Conservation (phyloP, 305 asterid species). For the Rubia peregrina region DNA sequence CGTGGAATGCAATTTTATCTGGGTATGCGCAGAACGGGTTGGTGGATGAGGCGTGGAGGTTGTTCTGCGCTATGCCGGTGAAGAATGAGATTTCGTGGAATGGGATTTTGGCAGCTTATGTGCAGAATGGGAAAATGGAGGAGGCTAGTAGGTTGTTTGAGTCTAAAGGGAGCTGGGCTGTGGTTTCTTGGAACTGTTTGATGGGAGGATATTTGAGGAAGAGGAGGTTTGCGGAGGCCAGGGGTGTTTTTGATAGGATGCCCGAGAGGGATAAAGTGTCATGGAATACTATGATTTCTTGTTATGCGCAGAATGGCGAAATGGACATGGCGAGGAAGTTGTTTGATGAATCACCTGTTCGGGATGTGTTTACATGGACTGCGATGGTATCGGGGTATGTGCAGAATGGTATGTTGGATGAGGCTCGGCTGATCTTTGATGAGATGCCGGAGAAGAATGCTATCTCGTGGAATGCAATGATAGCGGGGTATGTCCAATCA, state of each 20-base stretch:
- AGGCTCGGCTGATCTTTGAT: constrained; percentile 60
- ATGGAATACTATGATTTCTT: constrained; percentile 80
- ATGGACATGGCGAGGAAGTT: constrained; percentile 60
- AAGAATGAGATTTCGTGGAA: constrained; percentile 91
- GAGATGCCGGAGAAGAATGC: constrained; percentile 78
- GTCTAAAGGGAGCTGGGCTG: constrained; percentile 54
- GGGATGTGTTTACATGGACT: constrained; percentile 84
- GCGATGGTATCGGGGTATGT: constrained; percentile 80
- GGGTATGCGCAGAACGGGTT: constrained; percentile 82
- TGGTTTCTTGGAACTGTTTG: constrained; percentile 95
- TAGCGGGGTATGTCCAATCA: constrained; percentile 75
- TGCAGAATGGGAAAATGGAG: constrained; percentile 75
- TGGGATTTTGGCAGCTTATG: constrained; percentile 76
- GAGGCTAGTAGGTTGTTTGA: constrained; percentile 74
- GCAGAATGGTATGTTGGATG: constrained; percentile 67
- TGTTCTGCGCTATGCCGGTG: constrained; percentile 60
- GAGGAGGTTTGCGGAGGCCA: constrained; percentile 66
- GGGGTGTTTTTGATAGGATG: constrained; percentile 55
- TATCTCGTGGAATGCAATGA: constrained; percentile 88
- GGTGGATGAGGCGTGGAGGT: constrained; percentile 62
- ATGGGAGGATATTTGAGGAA: constrained; percentile 87
- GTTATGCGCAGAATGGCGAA: constrained; percentile 68
- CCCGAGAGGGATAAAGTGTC: constrained; percentile 71
- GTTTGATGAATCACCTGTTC: constrained; percentile 58
- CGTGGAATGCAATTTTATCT: constrained; percentile 83